These are phyloP conservation scores for Aleurites moluccanus DNA, from an alignment of 441 rosid genomes.

Conservation along the genomic window DNA sequence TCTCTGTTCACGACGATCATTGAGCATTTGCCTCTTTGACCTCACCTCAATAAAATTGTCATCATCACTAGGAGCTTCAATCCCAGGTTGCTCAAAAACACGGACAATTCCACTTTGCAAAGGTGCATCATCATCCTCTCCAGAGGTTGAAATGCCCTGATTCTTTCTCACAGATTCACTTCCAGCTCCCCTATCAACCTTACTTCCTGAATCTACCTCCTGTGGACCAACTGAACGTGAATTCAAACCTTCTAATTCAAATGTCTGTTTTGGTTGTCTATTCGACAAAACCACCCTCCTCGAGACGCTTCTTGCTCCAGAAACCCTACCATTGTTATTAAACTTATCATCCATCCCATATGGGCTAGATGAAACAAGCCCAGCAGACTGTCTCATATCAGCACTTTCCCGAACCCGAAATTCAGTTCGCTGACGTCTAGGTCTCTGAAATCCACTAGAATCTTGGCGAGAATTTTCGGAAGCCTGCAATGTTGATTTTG, in stretches of 20 bases:
- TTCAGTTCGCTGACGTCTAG: constrained; percentile 61
- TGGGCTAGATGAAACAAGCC: constrained; percentile 36
- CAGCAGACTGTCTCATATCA: constrained; percentile 40
- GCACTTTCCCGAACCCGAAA: constrained; percentile 70
- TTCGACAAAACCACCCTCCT: constrained; percentile 53
- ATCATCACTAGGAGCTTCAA: constrained; percentile 89
- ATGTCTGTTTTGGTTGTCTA: constrained; percentile 52
- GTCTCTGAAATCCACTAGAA: constrained; percentile 58
- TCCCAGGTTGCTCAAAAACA: constrained; percentile 86
- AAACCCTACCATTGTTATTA: constrained; percentile 45
- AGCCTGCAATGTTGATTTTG: constrained; percentile 46
- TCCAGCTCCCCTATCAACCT: constrained; percentile 46
- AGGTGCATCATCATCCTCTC: constrained; percentile 69
- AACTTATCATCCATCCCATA: constrained; percentile 50
- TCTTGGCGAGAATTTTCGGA: constrained; percentile 57
- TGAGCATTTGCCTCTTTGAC: constrained; percentile 98
- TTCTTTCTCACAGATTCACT: constrained; percentile 50
- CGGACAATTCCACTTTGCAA: constrained; percentile 80
- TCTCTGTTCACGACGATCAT: constrained; percentile 94
- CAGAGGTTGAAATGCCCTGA: constrained; percentile 40
- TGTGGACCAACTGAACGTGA: constrained; percentile 33
- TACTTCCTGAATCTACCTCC: constrained; percentile 47
- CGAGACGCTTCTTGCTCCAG: constrained; percentile 43
- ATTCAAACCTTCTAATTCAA: constrained; percentile 46
- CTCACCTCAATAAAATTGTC: constrained; percentile 98